Percentiles rank a stretch among this genome's conserved stretches.
Evolutionary conservation across 306 rosid species (phyloP).

Genomic region (Ziziphus jujuba): DNA sequence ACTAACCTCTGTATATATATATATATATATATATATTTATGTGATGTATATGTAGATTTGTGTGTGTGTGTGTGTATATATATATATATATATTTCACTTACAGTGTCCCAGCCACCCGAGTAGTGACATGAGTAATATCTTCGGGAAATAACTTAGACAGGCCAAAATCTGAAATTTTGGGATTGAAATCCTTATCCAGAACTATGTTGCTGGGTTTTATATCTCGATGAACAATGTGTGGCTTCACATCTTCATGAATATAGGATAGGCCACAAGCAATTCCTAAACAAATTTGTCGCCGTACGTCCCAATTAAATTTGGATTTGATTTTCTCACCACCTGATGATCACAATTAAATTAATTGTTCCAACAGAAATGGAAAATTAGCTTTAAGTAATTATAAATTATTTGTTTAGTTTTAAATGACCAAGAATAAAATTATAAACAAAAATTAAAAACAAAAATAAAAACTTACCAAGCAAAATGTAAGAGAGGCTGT

Average conservation of each 20-base stretch:
- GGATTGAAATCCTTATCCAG: conserved; percentile 33
- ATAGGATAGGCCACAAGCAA: conserved; percentile 28
- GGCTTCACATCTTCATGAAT: conserved; percentile 37
- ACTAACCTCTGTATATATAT: no score
- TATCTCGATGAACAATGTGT: conserved; percentile 34
- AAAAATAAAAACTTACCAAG: conserved; percentile 2
- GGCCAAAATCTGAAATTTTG: conserved; percentile 35
- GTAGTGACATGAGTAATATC: conserved; percentile 29
- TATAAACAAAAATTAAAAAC: not conserved
- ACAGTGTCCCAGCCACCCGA: conserved; percentile 37
- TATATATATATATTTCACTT: no score
- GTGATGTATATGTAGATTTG: no score
- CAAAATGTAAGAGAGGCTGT: conserved; percentile 27
- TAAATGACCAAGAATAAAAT: no score
- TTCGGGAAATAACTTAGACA: conserved; percentile 30
- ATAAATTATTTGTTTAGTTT: no score
- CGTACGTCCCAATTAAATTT: conserved; percentile 23
- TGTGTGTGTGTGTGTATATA: no score
- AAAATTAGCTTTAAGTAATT: no score
- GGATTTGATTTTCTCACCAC: conserved; percentile 13
- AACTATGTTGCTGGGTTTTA: conserved; percentile 34
- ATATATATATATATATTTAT: no score
- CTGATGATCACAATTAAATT: no score
- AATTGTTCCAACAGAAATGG: no score
- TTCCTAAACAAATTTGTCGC: conserved; percentile 28